A percentile compares a stretch with the other conserved stretches of the same genome.
phyloP scores from a whole-genome alignment of 2,329 filamentous ascomycete genomes.

The Neoascochyta sp. region DNA sequence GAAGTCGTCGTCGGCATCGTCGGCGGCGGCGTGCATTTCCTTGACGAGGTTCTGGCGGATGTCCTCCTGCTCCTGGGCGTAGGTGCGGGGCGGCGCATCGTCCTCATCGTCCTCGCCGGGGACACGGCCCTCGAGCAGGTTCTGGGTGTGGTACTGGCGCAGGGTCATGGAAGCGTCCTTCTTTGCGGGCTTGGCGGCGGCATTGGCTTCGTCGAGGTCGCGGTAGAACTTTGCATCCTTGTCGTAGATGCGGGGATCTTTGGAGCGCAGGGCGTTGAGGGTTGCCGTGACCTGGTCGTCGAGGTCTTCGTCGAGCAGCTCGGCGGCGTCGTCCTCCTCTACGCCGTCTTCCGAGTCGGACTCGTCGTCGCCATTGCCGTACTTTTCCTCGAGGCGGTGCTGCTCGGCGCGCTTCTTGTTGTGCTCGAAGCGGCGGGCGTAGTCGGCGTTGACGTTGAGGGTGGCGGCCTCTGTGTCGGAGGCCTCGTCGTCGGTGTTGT shows the following conservation, averaged over 20 bases:
- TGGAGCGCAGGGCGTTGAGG: conserved; percentile 79
- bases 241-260: conserved; percentile 90
- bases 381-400: conserved; percentile 82
- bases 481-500: conserved; percentile 34
- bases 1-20: conserved; percentile 64
- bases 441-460: conserved; percentile 86
- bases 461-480: conserved; percentile 25
- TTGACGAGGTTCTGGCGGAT: conserved; percentile 74
- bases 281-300: conserved; percentile 86
- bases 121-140: conserved; percentile 69
- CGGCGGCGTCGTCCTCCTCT: conserved; percentile 85
- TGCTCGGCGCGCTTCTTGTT: conserved; percentile 95
- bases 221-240: conserved; percentile 73
- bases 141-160: conserved; percentile 87
- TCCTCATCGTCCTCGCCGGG: conserved; percentile 58
- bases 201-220: conserved; percentile 54
- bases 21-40: conserved; percentile 68
- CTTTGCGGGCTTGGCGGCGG: conserved; percentile 45
- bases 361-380: conserved; percentile 58
- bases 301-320: conserved; percentile 77
- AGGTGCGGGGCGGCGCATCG: conserved; percentile 61
- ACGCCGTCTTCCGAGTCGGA: conserved; percentile 55
- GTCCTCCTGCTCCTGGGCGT: conserved; percentile 82
- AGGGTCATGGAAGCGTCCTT: conserved; percentile 83
- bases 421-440: conserved; percentile 83